phyloP scores from a whole-genome alignment of 768 basidiomycete genomes.

The Phlegmacium glaucopus region DNA sequence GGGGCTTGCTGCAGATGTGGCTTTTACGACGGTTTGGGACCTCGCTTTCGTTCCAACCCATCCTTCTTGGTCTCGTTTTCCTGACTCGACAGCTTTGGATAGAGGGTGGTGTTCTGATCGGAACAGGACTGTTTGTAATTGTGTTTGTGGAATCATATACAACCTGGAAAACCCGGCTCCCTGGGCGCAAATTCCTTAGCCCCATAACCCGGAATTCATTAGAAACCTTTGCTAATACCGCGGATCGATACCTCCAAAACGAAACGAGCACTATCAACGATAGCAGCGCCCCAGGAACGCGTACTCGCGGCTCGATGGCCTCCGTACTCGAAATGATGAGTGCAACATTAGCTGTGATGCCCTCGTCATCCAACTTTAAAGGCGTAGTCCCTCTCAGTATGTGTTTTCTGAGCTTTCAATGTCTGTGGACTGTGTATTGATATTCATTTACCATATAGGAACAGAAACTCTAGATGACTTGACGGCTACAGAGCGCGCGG shows the following conservation, averaged over 20 bases:
- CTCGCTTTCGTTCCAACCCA: conserved; percentile 68
- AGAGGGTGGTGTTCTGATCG: conserved; percentile 63
- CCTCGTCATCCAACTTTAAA: conserved; percentile 48
- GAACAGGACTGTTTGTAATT: conserved; percentile 49
- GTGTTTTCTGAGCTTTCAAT: conserved; percentile 24
- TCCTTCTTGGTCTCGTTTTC: conserved; percentile 71
- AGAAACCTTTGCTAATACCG: conserved; percentile 45
- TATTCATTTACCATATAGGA: conserved; percentile 30
- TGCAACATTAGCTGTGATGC: conserved; percentile 69
- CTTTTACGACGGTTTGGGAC: conserved; percentile 69
- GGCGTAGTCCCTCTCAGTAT: conserved; percentile 68
- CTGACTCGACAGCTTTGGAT: conserved; percentile 67
- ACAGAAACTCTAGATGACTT: conserved; percentile 82
- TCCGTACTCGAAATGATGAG: conserved; percentile 87
- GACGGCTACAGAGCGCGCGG: conserved; percentile 73
- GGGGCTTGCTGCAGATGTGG: conserved; percentile 74
- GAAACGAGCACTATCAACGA: conserved; percentile 50
- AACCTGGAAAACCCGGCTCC: conserved; percentile 42
- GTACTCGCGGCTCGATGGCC: conserved; percentile 69
- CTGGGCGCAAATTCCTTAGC: conserved; percentile 47
- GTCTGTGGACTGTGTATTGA: conserved; percentile 4
- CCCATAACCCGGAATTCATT: conserved; percentile 57
- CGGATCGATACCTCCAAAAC: conserved; percentile 39
- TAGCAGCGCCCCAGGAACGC: conserved; percentile 39
- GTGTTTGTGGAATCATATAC: conserved; percentile 62